phyloP scores from a whole-genome alignment of 1,284 basidiomycete genomes.

The Prillingera fragicola region DNA sequence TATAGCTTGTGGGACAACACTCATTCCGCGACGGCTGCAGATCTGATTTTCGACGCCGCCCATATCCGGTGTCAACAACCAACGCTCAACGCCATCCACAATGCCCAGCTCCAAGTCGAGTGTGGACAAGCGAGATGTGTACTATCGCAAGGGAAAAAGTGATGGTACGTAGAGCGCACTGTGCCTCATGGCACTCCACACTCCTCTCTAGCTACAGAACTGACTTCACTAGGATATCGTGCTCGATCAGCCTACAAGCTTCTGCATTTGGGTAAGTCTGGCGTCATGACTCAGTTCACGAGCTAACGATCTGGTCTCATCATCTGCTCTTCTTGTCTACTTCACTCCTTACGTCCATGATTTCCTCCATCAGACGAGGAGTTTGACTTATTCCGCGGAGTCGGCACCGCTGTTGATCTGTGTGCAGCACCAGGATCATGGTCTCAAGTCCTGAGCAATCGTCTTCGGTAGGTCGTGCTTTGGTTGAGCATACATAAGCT shows the following conservation, averaged over 20 bases:
- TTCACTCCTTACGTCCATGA: too few species aligned
- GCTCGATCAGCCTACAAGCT: conserved; percentile 57
- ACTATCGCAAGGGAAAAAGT: conserved; percentile 50
- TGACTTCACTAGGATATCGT: conserved; percentile 49
- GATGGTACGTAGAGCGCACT: conserved; percentile 17
- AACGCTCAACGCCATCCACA: conserved; percentile 2
- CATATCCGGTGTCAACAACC: background rate
- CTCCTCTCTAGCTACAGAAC: background rate
- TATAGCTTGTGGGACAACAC: too few species aligned
- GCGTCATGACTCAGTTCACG: too few species aligned
- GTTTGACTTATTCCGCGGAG: conserved; percentile 51
- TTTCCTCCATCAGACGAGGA: conserved; percentile 52
- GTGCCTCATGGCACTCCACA: background rate
- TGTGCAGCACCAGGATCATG: conserved; percentile 56
- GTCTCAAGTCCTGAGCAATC: conserved; percentile 43
- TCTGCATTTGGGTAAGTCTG: conserved; percentile 34
- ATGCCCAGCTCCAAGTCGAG: conserved; percentile 45
- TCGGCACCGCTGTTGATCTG: conserved; percentile 53
- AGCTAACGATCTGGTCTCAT: background rate
- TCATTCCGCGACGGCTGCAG: too few species aligned
- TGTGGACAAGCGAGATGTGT: conserved; percentile 53
- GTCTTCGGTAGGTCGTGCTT: too few species aligned
- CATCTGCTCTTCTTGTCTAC: too few species aligned
- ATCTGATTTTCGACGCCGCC: background rate
- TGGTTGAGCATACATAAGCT: too few species aligned